phyloP scores from a whole-genome alignment of 2,329 filamentous ascomycete genomes.

The Colletotrichum ledebouriae region DNA sequence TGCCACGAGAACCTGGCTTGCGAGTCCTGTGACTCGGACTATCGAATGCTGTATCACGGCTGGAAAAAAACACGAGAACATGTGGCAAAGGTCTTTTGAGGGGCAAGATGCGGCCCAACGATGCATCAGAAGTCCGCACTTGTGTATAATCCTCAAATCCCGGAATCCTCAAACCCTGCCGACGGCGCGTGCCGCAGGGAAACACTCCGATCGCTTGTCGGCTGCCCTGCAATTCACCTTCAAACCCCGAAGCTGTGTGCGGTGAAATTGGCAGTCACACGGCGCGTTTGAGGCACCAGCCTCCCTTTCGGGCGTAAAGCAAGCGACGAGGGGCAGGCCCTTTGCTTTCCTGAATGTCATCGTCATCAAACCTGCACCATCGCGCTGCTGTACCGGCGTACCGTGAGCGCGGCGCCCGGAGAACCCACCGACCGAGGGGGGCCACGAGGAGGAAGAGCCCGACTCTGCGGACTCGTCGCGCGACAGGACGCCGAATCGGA shows the following conservation, averaged over 20 bases:
- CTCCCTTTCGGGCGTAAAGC: slow-evolving; percentile 31
- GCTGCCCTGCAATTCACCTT: slow-evolving; percentile 5
- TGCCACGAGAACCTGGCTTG: slow-evolving; percentile 2
- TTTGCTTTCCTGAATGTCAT: slow-evolving; percentile 30
- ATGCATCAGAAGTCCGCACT: slow-evolving; percentile 1
- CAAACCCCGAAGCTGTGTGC: slow-evolving; percentile 15
- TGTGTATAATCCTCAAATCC: slow-evolving; percentile 7
- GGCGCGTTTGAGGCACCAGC: not conserved
- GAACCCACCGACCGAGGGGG: not conserved
- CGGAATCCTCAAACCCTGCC: slow-evolving; percentile 5
- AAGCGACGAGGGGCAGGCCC: slow-evolving; percentile 4
- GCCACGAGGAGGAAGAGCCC: not conserved
- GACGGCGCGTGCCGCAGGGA: slow-evolving; percentile 14
- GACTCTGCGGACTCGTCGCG: not conserved
- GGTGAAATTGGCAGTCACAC: slow-evolving; percentile 19
- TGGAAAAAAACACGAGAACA: slow-evolving; percentile 21
- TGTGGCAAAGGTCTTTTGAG: slow-evolving; percentile 7
- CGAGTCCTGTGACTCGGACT: slow-evolving; percentile 29
- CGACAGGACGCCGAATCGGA: not conserved
- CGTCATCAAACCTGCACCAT: slow-evolving; percentile 34
- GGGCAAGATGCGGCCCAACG: not conserved
- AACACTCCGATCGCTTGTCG: not conserved
- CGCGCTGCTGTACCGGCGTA: slow-evolving; percentile 22
- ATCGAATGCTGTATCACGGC: slow-evolving; percentile 40
- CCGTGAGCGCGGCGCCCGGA: slow-evolving; percentile 15